phyloP scores from a whole-genome alignment of 768 basidiomycete species.

The Boletales sp. region DNA sequence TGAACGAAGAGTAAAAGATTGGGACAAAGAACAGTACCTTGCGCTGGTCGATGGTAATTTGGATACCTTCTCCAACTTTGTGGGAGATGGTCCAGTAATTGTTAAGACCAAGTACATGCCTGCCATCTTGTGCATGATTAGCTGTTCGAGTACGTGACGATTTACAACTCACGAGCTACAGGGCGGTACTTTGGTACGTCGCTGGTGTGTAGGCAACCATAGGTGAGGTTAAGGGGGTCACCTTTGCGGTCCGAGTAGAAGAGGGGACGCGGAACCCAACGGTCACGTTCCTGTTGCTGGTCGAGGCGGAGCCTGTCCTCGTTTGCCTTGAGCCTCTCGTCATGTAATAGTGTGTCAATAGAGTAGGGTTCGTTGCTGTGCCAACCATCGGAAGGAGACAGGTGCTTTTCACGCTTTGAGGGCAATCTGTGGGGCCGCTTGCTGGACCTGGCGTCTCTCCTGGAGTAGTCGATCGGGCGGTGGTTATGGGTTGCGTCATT shows the following conservation, averaged over 20 bases:
- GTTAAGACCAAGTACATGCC: slow-evolving; percentile 61
- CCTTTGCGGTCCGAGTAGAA: slow-evolving; percentile 70
- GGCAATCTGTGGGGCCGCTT: slow-evolving; percentile 25
- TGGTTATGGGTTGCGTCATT: slow-evolving; percentile 13
- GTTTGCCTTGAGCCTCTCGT: slow-evolving; percentile 31
- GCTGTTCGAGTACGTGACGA: slow-evolving; percentile 29
- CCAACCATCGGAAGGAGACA: slow-evolving; percentile 22
- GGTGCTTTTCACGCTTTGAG: slow-evolving; percentile 29
- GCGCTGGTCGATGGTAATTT: slow-evolving; percentile 45
- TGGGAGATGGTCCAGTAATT: slow-evolving; percentile 44
- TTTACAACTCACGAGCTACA: slow-evolving; percentile 47
- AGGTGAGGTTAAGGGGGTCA: slow-evolving; percentile 61
- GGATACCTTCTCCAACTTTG: slow-evolving; percentile 60
- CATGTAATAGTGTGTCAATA: slow-evolving; percentile 17
- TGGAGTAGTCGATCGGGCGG: slow-evolving; percentile 10
- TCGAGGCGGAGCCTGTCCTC: slow-evolving; percentile 32
- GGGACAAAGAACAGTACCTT: slow-evolving; percentile 34
- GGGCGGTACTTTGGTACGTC: slow-evolving; percentile 65
- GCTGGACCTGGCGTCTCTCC: slow-evolving; percentile 17
- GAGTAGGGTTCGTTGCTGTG: slow-evolving; percentile 12
- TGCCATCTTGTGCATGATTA: slow-evolving; percentile 48
- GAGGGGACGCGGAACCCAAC: slow-evolving; percentile 27
- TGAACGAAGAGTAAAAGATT: slow-evolving; percentile 3
- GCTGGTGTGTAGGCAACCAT: slow-evolving; percentile 59
- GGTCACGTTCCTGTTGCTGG: slow-evolving; percentile 17